Conservation (phyloP, 1,139 yeast species). For the Protomyces gravidus region DNA sequence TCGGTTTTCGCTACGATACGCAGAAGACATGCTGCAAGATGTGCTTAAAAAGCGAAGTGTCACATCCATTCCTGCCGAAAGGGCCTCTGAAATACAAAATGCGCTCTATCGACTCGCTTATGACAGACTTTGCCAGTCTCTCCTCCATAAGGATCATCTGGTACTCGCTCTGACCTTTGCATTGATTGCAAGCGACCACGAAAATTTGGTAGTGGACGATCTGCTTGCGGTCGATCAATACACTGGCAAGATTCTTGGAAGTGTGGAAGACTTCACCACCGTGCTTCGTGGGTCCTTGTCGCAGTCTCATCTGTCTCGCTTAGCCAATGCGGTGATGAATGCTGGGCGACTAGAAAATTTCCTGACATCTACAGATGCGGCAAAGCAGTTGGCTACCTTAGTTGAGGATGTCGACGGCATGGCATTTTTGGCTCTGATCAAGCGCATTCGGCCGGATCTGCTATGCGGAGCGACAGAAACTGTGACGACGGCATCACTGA, state of each 20-base stretch:
- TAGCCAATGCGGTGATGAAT: background rate
- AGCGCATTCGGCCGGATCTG: constrained; percentile 35
- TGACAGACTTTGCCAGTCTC: constrained; percentile 49
- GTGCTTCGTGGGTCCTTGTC: background rate
- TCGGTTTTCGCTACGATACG: constrained; percentile 53
- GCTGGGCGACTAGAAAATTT: background rate
- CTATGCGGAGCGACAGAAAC: constrained; percentile 32
- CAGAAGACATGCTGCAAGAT: constrained; percentile 45
- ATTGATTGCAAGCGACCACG: constrained; percentile 6
- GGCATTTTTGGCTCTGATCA: constrained; percentile 33
- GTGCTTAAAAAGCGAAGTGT: constrained; percentile 41
- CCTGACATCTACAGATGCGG: background rate
- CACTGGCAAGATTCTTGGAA: background rate
- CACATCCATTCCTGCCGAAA: constrained; percentile 27
- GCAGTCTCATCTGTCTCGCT: background rate
- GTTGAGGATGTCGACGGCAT: background rate
- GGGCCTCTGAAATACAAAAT: constrained; percentile 40
- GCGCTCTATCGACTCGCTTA: constrained; percentile 50
- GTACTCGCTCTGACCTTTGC: constrained; percentile 48
- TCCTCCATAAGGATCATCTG: constrained; percentile 50
- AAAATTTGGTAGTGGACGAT: background rate
- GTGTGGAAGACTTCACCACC: background rate
- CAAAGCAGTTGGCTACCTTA: background rate
- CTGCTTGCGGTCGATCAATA: background rate
- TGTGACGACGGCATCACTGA: constrained; percentile 2